Evolutionary conservation across 768 basidiomycete species (phyloP).

Genomic region (Pleurotus tuoliensis): DNA sequence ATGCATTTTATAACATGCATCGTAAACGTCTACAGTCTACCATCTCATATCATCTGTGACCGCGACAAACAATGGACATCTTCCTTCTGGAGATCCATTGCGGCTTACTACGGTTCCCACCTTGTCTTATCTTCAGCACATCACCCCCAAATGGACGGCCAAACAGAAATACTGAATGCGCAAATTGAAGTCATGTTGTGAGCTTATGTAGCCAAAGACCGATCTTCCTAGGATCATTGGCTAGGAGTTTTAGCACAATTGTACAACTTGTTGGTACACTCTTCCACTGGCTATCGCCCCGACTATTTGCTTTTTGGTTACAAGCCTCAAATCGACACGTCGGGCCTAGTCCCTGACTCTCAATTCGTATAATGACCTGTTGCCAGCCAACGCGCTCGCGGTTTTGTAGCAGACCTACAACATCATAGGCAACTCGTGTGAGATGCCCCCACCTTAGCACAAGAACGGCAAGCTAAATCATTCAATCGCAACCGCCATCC

Average conservation of each 20-base stretch:
- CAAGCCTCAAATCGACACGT: slow-evolving; percentile 10
- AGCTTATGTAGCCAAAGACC: slow-evolving; percentile 15
- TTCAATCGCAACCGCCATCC: slow-evolving; percentile 16
- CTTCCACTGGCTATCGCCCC: slow-evolving; percentile 16
- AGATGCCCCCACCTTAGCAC: slow-evolving; percentile 15
- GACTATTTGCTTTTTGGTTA: slow-evolving; percentile 18
- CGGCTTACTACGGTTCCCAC: slow-evolving; percentile 11
- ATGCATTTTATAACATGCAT: slow-evolving; percentile 18
- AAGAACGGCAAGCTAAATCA: slow-evolving; percentile 17
- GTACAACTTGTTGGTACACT: slow-evolving; percentile 18
- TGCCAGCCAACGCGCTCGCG: slow-evolving; percentile 8
- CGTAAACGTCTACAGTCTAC: slow-evolving; percentile 17
- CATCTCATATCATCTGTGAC: slow-evolving; percentile 14
- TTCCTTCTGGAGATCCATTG: slow-evolving; percentile 23
- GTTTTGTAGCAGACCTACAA: slow-evolving; percentile 6
- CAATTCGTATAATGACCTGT: background rate
- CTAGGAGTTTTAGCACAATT: slow-evolving; percentile 17
- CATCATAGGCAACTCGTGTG: slow-evolving; percentile 5
- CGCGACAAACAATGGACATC: slow-evolving; percentile 12
- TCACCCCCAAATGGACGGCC: slow-evolving; percentile 36
- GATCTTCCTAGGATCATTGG: slow-evolving; percentile 18
- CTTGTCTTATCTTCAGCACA: slow-evolving; percentile 24
- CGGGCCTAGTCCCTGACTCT: background rate
- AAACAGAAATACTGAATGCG: slow-evolving; percentile 26
- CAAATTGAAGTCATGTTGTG: slow-evolving; percentile 18